Conservation (phyloP, 192 early-diverging fungal genomes). For the Chytriomyces hyalinus region DNA sequence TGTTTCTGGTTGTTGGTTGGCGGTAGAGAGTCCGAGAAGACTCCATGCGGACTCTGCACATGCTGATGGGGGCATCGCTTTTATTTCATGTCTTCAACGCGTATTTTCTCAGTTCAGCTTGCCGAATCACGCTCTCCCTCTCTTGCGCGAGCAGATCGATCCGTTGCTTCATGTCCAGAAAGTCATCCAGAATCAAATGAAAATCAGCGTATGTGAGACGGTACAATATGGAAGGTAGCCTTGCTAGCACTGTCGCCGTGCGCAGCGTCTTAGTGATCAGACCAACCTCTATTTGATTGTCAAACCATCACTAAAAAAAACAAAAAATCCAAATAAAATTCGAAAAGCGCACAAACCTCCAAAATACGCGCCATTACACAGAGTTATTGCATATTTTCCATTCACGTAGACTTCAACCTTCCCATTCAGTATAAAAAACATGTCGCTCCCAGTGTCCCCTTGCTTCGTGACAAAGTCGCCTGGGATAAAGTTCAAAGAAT, state of each 20-base stretch:
- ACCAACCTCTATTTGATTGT: background rate
- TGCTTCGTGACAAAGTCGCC: slow-evolving; percentile 38
- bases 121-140: background rate
- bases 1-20: no score
- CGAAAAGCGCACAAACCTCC: slow-evolving; percentile 1
- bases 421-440: slow-evolving; percentile 44
- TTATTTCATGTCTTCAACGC: no score
- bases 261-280: slow-evolving; percentile 3
- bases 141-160: background rate
- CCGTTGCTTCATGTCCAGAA: background rate
- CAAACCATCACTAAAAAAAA: no score
- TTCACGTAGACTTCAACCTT: slow-evolving; percentile 35
- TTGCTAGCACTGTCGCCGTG: background rate
- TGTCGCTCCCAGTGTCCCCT: slow-evolving; percentile 35
- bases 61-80: no score
- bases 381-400: slow-evolving; percentile 14
- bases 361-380: slow-evolving; percentile 43
- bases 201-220: slow-evolving; percentile 6
- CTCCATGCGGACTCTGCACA: no score
- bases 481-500: slow-evolving; percentile 24
- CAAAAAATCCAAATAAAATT: no score
- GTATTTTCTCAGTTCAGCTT: background rate
- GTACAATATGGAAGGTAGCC: background rate
- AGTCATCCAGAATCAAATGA: slow-evolving; percentile 5
- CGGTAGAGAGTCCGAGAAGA: no score